These are phyloP conservation scores for Neonectria faginata DNA, from an alignment of 2,329 filamentous ascomycete species.

Conservation along the genomic window DNA sequence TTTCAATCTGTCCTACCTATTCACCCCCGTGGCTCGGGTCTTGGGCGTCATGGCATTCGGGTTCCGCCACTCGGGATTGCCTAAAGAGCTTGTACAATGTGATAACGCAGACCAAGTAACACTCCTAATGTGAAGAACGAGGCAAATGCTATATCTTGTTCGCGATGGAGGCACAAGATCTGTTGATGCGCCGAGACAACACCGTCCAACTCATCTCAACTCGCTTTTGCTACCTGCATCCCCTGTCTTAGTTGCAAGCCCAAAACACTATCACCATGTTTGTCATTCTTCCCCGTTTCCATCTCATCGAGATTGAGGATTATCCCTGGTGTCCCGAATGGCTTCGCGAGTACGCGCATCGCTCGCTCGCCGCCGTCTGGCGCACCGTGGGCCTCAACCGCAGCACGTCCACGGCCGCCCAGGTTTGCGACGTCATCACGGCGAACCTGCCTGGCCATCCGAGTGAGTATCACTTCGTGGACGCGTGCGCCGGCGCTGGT, in stretches of 20 bases:
- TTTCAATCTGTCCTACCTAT: not conserved
- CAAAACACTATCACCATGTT: slow-evolving; percentile 27
- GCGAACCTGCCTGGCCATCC: slow-evolving; percentile 34
- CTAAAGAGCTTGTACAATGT: not conserved
- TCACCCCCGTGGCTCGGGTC: not conserved
- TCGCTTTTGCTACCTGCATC: not conserved
- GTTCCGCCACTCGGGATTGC: slow-evolving; percentile 25
- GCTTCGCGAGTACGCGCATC: slow-evolving; percentile 41
- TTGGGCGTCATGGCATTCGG: slow-evolving; percentile 8
- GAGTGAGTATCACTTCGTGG: slow-evolving; percentile 39
- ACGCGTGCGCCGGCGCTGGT: slow-evolving; percentile 37
- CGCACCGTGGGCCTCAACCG: slow-evolving; percentile 39
- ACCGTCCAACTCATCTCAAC: not conserved
- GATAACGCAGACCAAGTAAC: not conserved
- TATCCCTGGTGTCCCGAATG: slow-evolving; percentile 40
- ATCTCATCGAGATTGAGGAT: slow-evolving; percentile 41
- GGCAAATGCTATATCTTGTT: slow-evolving; percentile 12
- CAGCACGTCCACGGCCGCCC: slow-evolving; percentile 33
- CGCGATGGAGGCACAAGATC: not conserved
- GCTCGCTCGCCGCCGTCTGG: slow-evolving; percentile 37
- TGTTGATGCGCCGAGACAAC: too few relatives aligned
- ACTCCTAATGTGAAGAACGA: not conserved
- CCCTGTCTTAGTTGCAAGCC: not conserved
- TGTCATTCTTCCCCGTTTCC: slow-evolving; percentile 38
- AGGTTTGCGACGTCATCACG: slow-evolving; percentile 38